These are phyloP conservation scores for Myxozyma nipponensis DNA, from an alignment of 805 yeast species.

Conservation along the genomic window DNA sequence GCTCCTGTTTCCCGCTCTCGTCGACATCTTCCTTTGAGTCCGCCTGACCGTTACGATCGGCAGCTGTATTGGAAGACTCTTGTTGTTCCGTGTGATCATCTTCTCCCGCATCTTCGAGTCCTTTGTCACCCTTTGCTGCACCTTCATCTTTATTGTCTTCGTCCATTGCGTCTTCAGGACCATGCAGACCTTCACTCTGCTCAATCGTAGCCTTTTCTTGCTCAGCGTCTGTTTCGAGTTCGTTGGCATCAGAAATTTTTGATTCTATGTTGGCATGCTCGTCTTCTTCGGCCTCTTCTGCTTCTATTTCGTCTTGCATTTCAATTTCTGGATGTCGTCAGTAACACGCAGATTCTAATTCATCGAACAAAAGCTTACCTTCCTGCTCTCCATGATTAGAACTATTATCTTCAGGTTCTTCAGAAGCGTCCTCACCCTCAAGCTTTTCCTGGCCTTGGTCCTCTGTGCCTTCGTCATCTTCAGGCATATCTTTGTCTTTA, in stretches of 20 bases:
- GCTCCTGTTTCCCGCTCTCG: background rate
- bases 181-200: conserved; percentile 68
- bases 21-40: conserved; percentile 8
- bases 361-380: background rate
- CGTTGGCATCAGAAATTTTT: conserved; percentile 38
- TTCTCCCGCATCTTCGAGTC: conserved; percentile 17
- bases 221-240: conserved; percentile 35
- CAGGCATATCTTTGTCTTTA: conserved; percentile 32
- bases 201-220: conserved; percentile 45
- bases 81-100: conserved; percentile 14
- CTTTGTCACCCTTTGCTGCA: conserved; percentile 53
- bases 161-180: conserved; percentile 69
- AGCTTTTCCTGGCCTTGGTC: background rate
- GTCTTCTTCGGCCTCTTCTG: conserved; percentile 32
- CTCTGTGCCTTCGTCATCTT: background rate
- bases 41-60: conserved; percentile 7
- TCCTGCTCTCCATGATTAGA: background rate
- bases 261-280: conserved; percentile 38
- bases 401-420: conserved; percentile 7
- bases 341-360: background rate
- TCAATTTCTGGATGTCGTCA: no score
- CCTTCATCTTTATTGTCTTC: conserved; percentile 48
- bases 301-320: no score
- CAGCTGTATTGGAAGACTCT: conserved; percentile 8
- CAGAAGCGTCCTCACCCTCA: conserved; percentile 26